Conservation (phyloP, 1,284 basidiomycete genomes). For the Cerrena zonata region DNA sequence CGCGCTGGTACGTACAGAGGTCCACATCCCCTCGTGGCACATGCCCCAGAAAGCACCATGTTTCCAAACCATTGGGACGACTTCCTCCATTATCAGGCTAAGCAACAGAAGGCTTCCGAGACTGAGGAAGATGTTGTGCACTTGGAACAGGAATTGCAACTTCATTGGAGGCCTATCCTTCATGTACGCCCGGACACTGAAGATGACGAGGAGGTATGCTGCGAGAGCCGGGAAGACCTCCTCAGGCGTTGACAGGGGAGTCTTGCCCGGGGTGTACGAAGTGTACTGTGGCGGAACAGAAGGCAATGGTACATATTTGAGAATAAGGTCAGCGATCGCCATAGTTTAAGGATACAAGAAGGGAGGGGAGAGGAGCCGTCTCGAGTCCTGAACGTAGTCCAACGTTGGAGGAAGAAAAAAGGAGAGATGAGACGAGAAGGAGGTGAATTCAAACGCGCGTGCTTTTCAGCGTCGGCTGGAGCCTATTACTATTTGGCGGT, state of each 20-base stretch:
- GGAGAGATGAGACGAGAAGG: slow-evolving; percentile 3
- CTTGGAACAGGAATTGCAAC: slow-evolving; percentile 83
- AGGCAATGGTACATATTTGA: slow-evolving; percentile 46
- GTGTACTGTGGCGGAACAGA: slow-evolving; percentile 58
- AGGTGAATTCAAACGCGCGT: slow-evolving; percentile 18
- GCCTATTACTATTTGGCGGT: not conserved
- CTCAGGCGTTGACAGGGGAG: slow-evolving; percentile 76
- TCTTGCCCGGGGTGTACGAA: slow-evolving; percentile 67
- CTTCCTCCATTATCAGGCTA: slow-evolving; percentile 84
- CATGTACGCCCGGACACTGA: slow-evolving; percentile 83
- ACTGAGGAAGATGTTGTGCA: slow-evolving; percentile 88
- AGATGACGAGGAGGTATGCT: slow-evolving; percentile 85
- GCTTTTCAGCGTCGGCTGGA: slow-evolving; percentile 13
- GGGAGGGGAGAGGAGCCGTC: slow-evolving; percentile 17
- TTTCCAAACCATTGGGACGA: slow-evolving; percentile 70
- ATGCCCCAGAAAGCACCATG: slow-evolving; percentile 73
- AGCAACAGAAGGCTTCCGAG: slow-evolving; percentile 79
- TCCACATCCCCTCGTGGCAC: slow-evolving; percentile 79
- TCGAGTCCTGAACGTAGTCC: slow-evolving; percentile 5
- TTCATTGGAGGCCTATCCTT: slow-evolving; percentile 68
- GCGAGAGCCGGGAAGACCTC: slow-evolving; percentile 67
- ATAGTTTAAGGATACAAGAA: slow-evolving; percentile 35
- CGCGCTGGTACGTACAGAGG: slow-evolving; percentile 52
- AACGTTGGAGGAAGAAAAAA: slow-evolving; percentile 6
- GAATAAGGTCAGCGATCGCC: slow-evolving; percentile 69